Evolutionary conservation across 768 basidiomycete genomes (phyloP).

Genomic region (Termitomyces sp.): DNA sequence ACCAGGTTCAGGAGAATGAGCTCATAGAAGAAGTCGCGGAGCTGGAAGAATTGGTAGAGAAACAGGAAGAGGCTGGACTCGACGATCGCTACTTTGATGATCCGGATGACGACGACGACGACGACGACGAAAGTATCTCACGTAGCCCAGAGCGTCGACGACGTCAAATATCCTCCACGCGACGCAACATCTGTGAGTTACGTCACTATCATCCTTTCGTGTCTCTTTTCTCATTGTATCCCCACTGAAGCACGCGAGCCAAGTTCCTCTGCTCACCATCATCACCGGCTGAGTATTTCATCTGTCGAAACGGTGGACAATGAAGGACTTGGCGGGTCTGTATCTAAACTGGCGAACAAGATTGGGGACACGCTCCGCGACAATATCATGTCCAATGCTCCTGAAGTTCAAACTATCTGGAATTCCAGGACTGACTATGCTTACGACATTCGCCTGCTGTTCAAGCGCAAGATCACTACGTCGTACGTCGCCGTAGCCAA

Average conservation of each 20-base stretch:
- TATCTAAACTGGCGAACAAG: conserved; percentile 42
- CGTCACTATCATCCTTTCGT: not conserved
- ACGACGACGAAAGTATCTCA: conserved; percentile 39
- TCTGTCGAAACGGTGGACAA: conserved; percentile 35
- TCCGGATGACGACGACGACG: conserved; percentile 56
- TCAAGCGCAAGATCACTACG: conserved; percentile 85
- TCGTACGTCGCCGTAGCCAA: conserved; percentile 75
- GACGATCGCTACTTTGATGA: conserved; percentile 53
- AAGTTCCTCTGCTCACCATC: conserved; percentile 6
- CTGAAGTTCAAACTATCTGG: conserved; percentile 60
- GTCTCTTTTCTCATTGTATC: not conserved
- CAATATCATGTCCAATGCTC: conserved; percentile 39
- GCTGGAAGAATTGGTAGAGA: conserved; percentile 51
- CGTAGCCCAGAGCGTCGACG: conserved; percentile 33
- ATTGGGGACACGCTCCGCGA: conserved; percentile 46
- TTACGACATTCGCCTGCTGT: conserved; percentile 76
- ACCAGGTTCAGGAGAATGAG: conserved; percentile 72
- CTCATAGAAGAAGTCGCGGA: conserved; percentile 56
- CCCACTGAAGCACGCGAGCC: not conserved
- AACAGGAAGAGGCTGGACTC: conserved; percentile 60
- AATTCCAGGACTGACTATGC: conserved; percentile 76
- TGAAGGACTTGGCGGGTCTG: conserved; percentile 7
- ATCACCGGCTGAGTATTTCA: conserved; percentile 44
- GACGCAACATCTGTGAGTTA: conserved; percentile 7
- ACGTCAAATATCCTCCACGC: conserved; percentile 30